phyloP scores from a whole-genome alignment of 495 filamentous ascomycete genomes.

The Aspergillus bertholletiae region DNA sequence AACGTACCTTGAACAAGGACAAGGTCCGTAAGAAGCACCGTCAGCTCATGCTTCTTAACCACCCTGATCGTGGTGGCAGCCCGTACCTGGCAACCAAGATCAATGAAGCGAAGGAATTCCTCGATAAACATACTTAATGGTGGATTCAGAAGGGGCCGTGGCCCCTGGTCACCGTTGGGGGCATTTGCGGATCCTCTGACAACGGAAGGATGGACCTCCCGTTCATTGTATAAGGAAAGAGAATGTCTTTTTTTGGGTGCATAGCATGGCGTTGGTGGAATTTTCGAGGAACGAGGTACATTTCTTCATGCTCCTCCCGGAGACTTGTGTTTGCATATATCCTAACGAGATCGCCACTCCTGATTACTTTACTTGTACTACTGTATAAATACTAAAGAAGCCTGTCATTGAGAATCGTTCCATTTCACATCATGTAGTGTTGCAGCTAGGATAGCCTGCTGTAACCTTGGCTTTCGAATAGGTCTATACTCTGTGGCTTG shows the following conservation, averaged over 20 bases:
- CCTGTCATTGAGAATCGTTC: not conserved
- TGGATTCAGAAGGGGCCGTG: not conserved
- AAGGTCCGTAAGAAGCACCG: constrained; percentile 95
- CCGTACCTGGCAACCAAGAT: constrained; percentile 96
- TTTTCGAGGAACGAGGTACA: constrained; percentile 27
- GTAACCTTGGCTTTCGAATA: no score
- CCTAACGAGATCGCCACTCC: constrained; percentile 42
- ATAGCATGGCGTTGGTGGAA: constrained; percentile 47
- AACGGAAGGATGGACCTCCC: constrained; percentile 1
- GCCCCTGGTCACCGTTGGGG: not conserved
- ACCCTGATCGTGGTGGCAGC: constrained; percentile 94
- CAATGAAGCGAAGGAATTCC: constrained; percentile 94
- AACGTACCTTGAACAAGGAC: constrained; percentile 80
- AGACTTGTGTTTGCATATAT: constrained; percentile 30
- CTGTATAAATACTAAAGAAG: not conserved
- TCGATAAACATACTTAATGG: constrained; percentile 65
- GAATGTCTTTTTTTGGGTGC: constrained; percentile 28
- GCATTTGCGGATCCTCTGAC: not conserved
- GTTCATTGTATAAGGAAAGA: constrained; percentile 16
- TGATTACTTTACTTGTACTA: constrained; percentile 26
- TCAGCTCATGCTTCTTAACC: constrained; percentile 94
- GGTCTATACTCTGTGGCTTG: no score
- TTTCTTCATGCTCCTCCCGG: constrained; percentile 17
- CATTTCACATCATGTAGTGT: not conserved
- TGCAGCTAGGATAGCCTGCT: no score